These are phyloP conservation scores for Boletus insuetus DNA, from an alignment of 768 basidiomycete genomes.

Conservation along the genomic window DNA sequence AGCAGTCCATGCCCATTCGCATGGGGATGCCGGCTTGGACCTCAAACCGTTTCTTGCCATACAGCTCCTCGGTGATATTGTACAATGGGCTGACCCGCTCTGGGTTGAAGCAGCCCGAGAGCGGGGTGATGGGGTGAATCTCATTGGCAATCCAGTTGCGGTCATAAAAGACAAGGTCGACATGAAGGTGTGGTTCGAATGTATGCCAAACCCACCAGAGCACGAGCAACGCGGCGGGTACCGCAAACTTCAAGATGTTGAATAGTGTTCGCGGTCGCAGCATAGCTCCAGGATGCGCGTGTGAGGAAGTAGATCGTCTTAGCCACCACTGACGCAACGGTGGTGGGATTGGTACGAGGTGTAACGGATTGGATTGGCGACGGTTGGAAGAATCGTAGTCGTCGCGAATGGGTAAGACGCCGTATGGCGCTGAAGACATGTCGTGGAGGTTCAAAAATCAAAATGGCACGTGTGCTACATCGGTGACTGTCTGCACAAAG, in stretches of 20 bases:
- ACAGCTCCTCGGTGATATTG: conserved; percentile 61
- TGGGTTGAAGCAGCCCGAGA: conserved; percentile 74
- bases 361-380: neutral
- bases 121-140: conserved; percentile 59
- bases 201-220: conserved; percentile 44
- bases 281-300: neutral
- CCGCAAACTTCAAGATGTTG: conserved; percentile 41
- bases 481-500: too few species aligned
- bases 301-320: neutral
- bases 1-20: conserved; percentile 84
- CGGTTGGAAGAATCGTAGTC: conserved; percentile 1
- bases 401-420: conserved; percentile 11
- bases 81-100: conserved; percentile 59
- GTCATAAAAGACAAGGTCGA: conserved; percentile 80
- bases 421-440: conserved; percentile 13
- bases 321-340: conserved; percentile 10
- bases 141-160: conserved; percentile 72
- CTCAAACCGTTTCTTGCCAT: conserved; percentile 62
- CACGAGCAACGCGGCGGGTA: conserved; percentile 32
- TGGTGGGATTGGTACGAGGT: neutral
- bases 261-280: conserved; percentile 35
- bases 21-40: conserved; percentile 81
- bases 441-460: too few species aligned
- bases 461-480: too few species aligned
- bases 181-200: conserved; percentile 68